Evolutionary conservation across 495 filamentous ascomycete genomes (phyloP).

Genomic region (Podospora anserina): DNA sequence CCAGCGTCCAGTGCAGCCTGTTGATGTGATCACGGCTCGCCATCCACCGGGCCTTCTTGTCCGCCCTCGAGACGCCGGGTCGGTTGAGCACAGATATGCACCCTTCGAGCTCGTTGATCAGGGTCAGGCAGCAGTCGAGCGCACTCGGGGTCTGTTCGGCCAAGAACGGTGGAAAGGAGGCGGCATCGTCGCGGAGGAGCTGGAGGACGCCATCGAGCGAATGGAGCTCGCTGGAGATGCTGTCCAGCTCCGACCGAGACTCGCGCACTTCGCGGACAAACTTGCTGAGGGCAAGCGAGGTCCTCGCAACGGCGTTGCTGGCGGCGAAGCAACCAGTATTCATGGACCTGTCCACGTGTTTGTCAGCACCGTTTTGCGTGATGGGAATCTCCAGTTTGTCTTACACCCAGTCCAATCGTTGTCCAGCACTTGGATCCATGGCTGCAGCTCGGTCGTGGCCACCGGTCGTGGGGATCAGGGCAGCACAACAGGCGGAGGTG

Average conservation of each 20-base stretch:
- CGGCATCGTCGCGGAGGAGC: constrained; percentile 45
- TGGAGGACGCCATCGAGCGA: constrained; percentile 45
- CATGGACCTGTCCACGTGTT: constrained; percentile 34
- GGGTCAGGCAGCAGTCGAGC: constrained; percentile 33
- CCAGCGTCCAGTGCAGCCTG: constrained; percentile 34
- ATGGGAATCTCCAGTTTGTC: neutral
- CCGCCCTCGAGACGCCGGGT: constrained; percentile 31
- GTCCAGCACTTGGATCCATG: neutral
- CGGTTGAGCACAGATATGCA: constrained; percentile 32
- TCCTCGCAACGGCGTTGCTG: constrained; percentile 34
- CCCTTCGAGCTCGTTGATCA: constrained; percentile 38
- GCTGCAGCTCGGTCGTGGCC: neutral
- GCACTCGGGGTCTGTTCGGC: constrained; percentile 38
- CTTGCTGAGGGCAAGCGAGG: constrained; percentile 27
- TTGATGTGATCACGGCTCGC: constrained; percentile 35
- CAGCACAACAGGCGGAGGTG: neutral
- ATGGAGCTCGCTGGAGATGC: constrained; percentile 47
- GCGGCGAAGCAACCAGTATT: constrained; percentile 42
- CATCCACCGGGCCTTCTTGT: constrained; percentile 44
- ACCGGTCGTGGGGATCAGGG: neutral
- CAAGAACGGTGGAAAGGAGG: constrained; percentile 36
- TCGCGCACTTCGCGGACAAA: constrained; percentile 49
- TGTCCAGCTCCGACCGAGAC: constrained; percentile 44
- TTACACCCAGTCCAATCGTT: constrained; percentile 5
- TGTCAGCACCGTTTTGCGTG: neutral